Evolutionary conservation across 331 rosid species (phyloP).

Genomic region (Phaseolus coccineus): DNA sequence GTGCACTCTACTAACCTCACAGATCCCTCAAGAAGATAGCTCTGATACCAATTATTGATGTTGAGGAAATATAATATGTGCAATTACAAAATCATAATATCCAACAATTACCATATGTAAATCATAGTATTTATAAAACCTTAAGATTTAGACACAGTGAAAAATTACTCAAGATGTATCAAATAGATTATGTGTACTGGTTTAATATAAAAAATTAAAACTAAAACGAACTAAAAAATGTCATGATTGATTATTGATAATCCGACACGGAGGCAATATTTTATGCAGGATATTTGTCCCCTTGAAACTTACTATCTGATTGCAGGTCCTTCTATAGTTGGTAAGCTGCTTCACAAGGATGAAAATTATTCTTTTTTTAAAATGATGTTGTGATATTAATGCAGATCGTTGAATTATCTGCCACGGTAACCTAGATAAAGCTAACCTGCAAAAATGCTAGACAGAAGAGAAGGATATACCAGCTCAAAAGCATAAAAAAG

Average conservation of each 20-base stretch:
- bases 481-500: not conserved
- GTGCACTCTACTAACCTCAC: no score
- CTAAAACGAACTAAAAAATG: not conserved
- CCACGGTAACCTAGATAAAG: conserved; percentile 14
- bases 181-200: no score
- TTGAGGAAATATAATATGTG: no score
- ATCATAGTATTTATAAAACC: no score
- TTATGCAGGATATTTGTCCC: conserved; percentile 95
- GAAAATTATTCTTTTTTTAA: not conserved
- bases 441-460: conserved; percentile 25
- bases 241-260: conserved; percentile 47
- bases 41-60: no score
- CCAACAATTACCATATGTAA: no score
- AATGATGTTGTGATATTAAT: not conserved
- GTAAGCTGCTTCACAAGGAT: conserved; percentile 52
- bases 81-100: no score
- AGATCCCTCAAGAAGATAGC: no score
- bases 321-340: conserved; percentile 72
- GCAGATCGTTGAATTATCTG: conserved; percentile 13
- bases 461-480: conserved; percentile 5
- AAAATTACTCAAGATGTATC: no score
- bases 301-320: conserved; percentile 84
- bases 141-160: no score
- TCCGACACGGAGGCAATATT: conserved; percentile 70
- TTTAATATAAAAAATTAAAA: no score